Percentiles rank a stretch among this genome's conserved stretches.
phyloP scores from a whole-genome alignment of 352 stramenopile species.

The Globisporangium solare region DNA sequence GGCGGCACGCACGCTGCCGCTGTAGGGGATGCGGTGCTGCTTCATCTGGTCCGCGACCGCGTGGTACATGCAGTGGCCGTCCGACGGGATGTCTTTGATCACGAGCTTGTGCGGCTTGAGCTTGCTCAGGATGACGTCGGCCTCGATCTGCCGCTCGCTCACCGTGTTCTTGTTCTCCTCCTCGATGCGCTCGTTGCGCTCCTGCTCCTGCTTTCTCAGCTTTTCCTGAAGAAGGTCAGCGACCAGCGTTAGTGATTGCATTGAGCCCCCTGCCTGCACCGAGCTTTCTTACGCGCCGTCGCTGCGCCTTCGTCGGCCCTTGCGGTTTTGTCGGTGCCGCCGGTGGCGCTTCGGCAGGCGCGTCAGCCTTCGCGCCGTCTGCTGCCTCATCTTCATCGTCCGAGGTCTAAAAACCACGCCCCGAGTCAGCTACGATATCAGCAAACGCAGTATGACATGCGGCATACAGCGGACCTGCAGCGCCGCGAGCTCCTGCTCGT shows the following conservation, averaged over 20 bases:
- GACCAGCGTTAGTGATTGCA: background rate
- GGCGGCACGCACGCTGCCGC: constrained; percentile 7
- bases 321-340: constrained; percentile 16
- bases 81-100: constrained; percentile 93
- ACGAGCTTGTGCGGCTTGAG: constrained; percentile 42
- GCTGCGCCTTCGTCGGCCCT: constrained; percentile 64
- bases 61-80: constrained; percentile 98
- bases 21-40: constrained; percentile 32
- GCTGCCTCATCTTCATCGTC: constrained; percentile 9
- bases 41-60: constrained; percentile 91
- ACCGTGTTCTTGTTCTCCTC: constrained; percentile 77
- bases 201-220: constrained; percentile 69
- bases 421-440: too few species aligned
- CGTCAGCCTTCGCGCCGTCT: constrained; percentile 3
- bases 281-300: constrained; percentile 54
- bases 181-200: constrained; percentile 69
- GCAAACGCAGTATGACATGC: too few species aligned
- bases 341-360: constrained; percentile 1
- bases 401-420: background rate
- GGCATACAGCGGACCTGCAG: constrained; percentile 19
- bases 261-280: too few species aligned
- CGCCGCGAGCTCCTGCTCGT: constrained; percentile 42
- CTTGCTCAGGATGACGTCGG: constrained; percentile 63
- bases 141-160: constrained; percentile 77
- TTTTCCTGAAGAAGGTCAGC: constrained; percentile 31